A percentile compares a stretch with the other conserved stretches of the same genome.
Conservation (phyloP, 495 filamentous ascomycete genomes). For the Penicillium coffeae region DNA sequence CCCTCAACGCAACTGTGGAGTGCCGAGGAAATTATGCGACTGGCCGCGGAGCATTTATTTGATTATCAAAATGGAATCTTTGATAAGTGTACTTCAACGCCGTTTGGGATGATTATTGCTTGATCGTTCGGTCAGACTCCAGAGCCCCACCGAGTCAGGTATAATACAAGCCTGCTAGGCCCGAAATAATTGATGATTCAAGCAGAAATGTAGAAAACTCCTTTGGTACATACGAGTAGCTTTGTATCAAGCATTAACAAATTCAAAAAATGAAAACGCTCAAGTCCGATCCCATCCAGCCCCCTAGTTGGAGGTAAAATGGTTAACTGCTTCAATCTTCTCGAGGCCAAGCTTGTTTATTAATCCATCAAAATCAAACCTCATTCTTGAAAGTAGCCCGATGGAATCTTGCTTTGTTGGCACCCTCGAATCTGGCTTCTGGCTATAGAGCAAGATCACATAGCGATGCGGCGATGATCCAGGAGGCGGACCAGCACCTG, state of each 20-base stretch:
- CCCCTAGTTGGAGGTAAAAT: not conserved
- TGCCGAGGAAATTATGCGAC: not conserved
- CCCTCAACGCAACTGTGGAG: conserved; percentile 21
- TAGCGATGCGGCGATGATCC: not conserved
- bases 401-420: not conserved
- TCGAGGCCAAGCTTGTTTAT: not conserved
- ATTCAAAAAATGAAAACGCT: too few relatives aligned
- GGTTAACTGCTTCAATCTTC: not conserved
- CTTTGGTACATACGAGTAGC: too few relatives aligned
- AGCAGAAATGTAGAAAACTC: too few relatives aligned
- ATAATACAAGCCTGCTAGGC: too few relatives aligned
- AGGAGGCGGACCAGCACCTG: not conserved
- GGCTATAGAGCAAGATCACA: not conserved
- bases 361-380: not conserved
- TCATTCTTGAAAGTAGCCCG: not conserved
- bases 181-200: too few relatives aligned
- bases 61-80: not conserved
- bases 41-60: not conserved
- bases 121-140: too few relatives aligned
- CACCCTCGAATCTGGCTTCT: not conserved
- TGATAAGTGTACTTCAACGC: not conserved
- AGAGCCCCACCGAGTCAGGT: too few relatives aligned
- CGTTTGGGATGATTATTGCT: too few relatives aligned
- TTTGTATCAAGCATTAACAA: too few relatives aligned
- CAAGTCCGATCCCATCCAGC: too few relatives aligned